phyloP scores from a whole-genome alignment of 1,284 basidiomycete genomes.

The Sparassis latifolia region DNA sequence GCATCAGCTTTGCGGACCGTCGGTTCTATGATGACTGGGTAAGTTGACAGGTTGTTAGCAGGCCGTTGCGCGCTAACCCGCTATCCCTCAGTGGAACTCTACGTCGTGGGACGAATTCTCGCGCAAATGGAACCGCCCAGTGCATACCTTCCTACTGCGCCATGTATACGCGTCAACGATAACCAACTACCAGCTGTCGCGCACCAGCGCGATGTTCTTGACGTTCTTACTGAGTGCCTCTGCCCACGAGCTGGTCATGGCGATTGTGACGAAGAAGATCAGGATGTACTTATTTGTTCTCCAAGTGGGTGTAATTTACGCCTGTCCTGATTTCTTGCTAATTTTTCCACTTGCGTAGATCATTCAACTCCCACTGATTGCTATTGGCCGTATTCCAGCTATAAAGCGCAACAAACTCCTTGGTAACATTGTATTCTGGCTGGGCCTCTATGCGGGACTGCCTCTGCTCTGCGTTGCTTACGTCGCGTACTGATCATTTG shows the following conservation, averaged over 20 bases:
- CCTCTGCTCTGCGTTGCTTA: conserved; percentile 88
- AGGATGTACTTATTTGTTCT: conserved; percentile 75
- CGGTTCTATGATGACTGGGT: conserved; percentile 97
- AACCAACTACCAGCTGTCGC: conserved; percentile 68
- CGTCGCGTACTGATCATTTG: conserved; percentile 49
- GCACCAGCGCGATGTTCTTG: conserved; percentile 77
- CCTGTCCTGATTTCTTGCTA: background rate
- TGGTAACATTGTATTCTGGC: conserved; percentile 88
- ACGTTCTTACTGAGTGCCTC: conserved; percentile 89
- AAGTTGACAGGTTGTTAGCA: conserved; percentile 4
- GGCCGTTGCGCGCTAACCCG: conserved; percentile 3
- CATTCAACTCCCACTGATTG: conserved; percentile 88
- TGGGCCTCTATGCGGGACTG: conserved; percentile 87
- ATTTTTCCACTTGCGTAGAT: conserved; percentile 44
- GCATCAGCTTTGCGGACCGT: conserved; percentile 78
- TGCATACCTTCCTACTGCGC: conserved; percentile 88
- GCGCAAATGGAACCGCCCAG: conserved; percentile 91
- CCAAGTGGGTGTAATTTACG: conserved; percentile 33
- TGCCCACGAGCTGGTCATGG: conserved; percentile 95
- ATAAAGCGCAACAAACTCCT: conserved; percentile 77
- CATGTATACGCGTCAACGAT: conserved; percentile 94
- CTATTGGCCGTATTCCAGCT: conserved; percentile 67
- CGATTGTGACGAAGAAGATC: conserved; percentile 89
- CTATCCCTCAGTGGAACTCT: conserved; percentile 76
- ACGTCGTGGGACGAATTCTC: conserved; percentile 96